Conservation (phyloP, 2,329 filamentous ascomycete genomes). For the Stagonosporopsis tanaceti region DNA sequence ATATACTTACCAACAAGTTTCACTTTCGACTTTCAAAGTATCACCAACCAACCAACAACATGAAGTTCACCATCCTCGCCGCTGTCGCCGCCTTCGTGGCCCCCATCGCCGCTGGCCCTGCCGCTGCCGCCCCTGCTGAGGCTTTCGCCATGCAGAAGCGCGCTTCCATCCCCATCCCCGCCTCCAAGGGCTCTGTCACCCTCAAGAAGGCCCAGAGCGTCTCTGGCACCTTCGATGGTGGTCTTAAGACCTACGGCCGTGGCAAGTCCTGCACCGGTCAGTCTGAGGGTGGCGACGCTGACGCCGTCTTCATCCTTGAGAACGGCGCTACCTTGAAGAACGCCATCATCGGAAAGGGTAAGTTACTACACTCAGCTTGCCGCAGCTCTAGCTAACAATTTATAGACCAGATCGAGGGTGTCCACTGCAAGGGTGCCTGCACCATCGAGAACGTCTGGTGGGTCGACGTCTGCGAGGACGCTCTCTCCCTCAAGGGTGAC, state of each 20-base stretch:
- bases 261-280: constrained; percentile 52
- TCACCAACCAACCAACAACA: constrained; percentile 34
- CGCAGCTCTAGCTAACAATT: neutral
- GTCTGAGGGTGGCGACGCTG: constrained; percentile 54
- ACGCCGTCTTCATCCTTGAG: constrained; percentile 63
- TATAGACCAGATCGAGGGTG: constrained; percentile 57
- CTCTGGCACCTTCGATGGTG: constrained; percentile 43
- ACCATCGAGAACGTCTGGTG: constrained; percentile 58
- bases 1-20: constrained; percentile 29
- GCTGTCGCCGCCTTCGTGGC: constrained; percentile 39
- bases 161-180: constrained; percentile 40
- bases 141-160: constrained; percentile 42
- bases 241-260: constrained; percentile 47
- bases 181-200: constrained; percentile 45
- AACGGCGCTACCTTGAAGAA: constrained; percentile 62
- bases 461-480: constrained; percentile 54
- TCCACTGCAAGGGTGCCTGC: constrained; percentile 61
- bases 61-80: constrained; percentile 44
- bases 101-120: constrained; percentile 40
- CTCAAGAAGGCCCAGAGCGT: constrained; percentile 34
- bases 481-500: constrained; percentile 48
- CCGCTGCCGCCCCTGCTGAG: constrained; percentile 30
- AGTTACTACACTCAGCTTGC: constrained; percentile 24
- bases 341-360: constrained; percentile 60
- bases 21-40: constrained; percentile 24